Evolutionary conservation across 208 protist species (phyloP), one percentile per base, ranked within the genome.

Genomic region (Vickermania ingenoplastis): DNA sequence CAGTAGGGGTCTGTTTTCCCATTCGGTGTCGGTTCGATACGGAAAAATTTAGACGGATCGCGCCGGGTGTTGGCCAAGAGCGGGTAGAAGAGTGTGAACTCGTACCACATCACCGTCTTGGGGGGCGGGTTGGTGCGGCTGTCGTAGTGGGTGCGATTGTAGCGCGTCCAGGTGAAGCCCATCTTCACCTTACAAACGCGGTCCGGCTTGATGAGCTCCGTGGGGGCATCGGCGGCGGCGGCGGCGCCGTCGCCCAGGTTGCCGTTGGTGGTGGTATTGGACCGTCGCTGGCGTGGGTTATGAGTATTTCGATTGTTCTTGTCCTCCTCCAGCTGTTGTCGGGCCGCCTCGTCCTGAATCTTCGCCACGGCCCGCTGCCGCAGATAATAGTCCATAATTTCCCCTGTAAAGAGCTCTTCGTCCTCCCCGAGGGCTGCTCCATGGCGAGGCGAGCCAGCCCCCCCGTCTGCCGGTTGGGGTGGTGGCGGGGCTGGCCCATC

Each of bases 61-160:
- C 71, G 71, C 70, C 87, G 89, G 31, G 83, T 91, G 59, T 89
- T 79, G 17, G 97, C 97, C 0, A 99, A 83, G 57, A 98, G 95
- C 1, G 97, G 97, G 74, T 99, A 99, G 81, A 99, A 99, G 31
- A 99, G 90, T 56, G 99, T 99, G 79, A 99, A 99, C 79, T 99
- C 99, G 83, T 99, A 99, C 69, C 98, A 98, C 69, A 97, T 80
- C 25, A 99, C 96, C 49, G 96, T 94, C 31, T 99, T 99, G 21
- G 98, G 98, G 53, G 98, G 98, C 14, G 98, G 98, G 78, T 99
- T 99, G 41, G 99, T 98, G 58, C 82, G 78, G 58, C 73, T 70
- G 75, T 98, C 94, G 73, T 99, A 99, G 71, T 99, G 98, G 45
- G 95, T 99, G 63, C 95, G 86, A 70, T 99, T 99, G 83, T 99